Conservation (phyloP, 768 basidiomycete species). For the Suillus occidentalis region DNA sequence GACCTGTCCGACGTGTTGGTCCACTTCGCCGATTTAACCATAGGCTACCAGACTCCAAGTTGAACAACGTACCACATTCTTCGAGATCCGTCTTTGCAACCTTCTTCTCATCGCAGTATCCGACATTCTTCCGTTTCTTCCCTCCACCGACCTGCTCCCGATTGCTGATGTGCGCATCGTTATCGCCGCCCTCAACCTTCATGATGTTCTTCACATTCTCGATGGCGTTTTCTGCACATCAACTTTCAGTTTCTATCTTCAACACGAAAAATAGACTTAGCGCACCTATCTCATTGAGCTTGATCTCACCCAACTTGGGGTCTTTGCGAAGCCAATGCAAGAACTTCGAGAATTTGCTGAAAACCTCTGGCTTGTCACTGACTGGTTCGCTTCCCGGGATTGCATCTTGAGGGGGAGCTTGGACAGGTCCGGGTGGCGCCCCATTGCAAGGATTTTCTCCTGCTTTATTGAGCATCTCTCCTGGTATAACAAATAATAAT, state of each 20-base stretch:
- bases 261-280: background rate
- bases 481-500: background rate
- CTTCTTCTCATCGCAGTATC: constrained; percentile 12
- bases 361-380: too few relatives aligned
- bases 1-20: background rate
- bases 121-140: constrained; percentile 14
- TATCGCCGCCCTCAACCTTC: background rate
- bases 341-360: background rate
- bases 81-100: constrained; percentile 11
- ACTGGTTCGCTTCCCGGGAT: background rate
- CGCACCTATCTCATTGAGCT: background rate
- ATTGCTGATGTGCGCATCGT: constrained; percentile 4
- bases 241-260: background rate
- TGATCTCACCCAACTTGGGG: constrained; percentile 2
- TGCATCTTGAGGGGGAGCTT: background rate
- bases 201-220: constrained; percentile 9
- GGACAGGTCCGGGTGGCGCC: background rate
- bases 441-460: background rate
- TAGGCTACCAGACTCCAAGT: background rate
- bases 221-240: background rate
- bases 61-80: constrained; percentile 10
- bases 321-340: background rate
- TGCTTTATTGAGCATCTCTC: background rate
- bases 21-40: background rate
- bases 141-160: constrained; percentile 10